phyloP scores from a whole-genome alignment of 2,329 filamentous ascomycete genomes.

The Colletotrichum noveboracense region DNA sequence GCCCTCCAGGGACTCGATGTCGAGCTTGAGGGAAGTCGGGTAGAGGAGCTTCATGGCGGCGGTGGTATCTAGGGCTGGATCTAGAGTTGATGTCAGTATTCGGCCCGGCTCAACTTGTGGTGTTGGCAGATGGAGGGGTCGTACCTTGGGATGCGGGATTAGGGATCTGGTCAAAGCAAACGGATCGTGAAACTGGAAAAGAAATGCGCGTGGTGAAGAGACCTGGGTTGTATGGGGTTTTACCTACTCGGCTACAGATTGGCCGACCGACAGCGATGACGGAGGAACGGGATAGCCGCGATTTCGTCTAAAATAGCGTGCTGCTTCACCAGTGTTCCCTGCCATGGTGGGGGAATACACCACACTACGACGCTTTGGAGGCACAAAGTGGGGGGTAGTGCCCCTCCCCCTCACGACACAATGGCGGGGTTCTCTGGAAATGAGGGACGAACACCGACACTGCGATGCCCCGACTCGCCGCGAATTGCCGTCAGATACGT shows the following conservation, averaged over 20 bases:
- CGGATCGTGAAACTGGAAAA: neutral
- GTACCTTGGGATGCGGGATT: neutral
- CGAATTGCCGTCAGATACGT: neutral
- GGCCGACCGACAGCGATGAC: neutral
- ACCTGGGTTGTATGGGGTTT: neutral
- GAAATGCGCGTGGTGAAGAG: neutral
- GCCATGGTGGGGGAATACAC: neutral
- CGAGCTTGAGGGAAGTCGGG: constrained; percentile 65
- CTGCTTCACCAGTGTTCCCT: neutral
- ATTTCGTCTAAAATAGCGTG: neutral
- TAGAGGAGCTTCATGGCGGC: constrained; percentile 68
- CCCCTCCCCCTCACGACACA: neutral
- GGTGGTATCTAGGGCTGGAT: neutral
- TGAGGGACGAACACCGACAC: neutral
- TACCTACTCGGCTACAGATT: neutral
- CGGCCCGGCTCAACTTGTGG: neutral
- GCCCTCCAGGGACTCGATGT: constrained; percentile 59
- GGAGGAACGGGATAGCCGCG: neutral
- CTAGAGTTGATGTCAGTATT: neutral
- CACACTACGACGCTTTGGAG: neutral
- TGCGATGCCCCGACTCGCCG: neutral
- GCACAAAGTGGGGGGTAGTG: neutral
- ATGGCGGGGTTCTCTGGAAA: neutral
- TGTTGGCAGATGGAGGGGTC: neutral
- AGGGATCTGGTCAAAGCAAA: neutral